Evolutionary conservation across 441 rosid genomes (phyloP).

Genomic region (Brassica balearica): DNA sequence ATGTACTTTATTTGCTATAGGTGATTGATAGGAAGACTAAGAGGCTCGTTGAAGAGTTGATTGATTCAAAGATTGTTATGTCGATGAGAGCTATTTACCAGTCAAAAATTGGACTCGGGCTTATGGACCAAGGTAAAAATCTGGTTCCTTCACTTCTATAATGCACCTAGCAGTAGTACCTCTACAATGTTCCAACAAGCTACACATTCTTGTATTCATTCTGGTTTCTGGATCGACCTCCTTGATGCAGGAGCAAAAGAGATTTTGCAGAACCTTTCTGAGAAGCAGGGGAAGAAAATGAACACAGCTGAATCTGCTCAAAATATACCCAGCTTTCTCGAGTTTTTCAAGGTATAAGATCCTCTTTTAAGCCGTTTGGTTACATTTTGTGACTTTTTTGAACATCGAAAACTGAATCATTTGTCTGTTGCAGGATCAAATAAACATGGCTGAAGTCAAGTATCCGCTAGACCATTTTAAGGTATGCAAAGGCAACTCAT

Average conservation of each 20-base stretch:
- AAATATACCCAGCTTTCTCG: constrained; percentile 76
- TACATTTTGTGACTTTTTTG: constrained; percentile 21
- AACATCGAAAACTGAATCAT: constrained; percentile 8
- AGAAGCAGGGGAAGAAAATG: constrained; percentile 89
- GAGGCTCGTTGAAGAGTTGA: constrained; percentile 92
- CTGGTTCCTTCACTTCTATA: not conserved
- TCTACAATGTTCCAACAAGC: constrained; percentile 1
- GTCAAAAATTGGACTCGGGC: constrained; percentile 83
- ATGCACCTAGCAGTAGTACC: constrained; percentile 1
- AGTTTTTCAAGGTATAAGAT: constrained; percentile 68
- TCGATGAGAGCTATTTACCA: constrained; percentile 95
- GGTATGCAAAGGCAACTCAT: constrained; percentile 50
- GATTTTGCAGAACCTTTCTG: constrained; percentile 73
- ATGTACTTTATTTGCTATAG: constrained; percentile 52
- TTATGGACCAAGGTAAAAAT: constrained; percentile 74
- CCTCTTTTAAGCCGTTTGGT: constrained; percentile 10
- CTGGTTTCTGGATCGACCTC: constrained; percentile 27
- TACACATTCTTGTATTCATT: constrained; percentile 24
- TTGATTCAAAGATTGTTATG: constrained; percentile 87
- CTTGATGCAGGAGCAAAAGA: constrained; percentile 80
- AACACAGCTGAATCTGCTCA: constrained; percentile 74
- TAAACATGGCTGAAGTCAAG: constrained; percentile 84
- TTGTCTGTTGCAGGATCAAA: constrained; percentile 73
- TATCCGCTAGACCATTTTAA: constrained; percentile 83
- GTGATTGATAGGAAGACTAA: constrained; percentile 86